These are phyloP conservation scores for Spathaspora hagerdaliae DNA, from an alignment of 805 yeast genomes.

Conservation along the genomic window DNA sequence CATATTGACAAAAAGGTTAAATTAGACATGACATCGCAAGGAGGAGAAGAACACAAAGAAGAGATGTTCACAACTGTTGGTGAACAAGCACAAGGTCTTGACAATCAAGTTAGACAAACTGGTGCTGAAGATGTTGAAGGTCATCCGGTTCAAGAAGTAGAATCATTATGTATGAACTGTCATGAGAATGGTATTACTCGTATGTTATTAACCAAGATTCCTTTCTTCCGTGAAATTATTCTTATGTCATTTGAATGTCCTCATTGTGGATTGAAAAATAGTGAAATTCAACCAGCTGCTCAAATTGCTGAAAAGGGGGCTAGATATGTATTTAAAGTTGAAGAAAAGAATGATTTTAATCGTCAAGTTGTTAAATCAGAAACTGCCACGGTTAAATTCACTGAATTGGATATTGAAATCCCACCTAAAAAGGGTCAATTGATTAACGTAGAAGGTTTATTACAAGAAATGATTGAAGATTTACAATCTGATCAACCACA, in stretches of 20 bases:
- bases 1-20: slow-evolving; percentile 12
- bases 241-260: slow-evolving; percentile 95
- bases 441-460: slow-evolving; percentile 87
- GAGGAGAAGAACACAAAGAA: slow-evolving; percentile 4
- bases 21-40: slow-evolving; percentile 10
- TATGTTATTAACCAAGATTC: slow-evolving; percentile 81
- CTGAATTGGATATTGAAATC: slow-evolving; percentile 86
- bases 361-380: slow-evolving; percentile 93
- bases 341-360: slow-evolving; percentile 66
- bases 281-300: slow-evolving; percentile 95
- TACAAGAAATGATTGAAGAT: slow-evolving; percentile 80
- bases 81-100: slow-evolving; percentile 30
- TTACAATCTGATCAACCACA: slow-evolving; percentile 75
- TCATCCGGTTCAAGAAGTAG: slow-evolving; percentile 92
- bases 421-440: slow-evolving; percentile 94
- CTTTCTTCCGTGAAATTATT: slow-evolving; percentile 85
- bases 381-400: slow-evolving; percentile 72
- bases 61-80: slow-evolving; percentile 32
- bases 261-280: slow-evolving; percentile 87
- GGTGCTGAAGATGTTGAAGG: slow-evolving; percentile 85
- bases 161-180: slow-evolving; percentile 95
- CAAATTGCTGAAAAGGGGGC: slow-evolving; percentile 86
- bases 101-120: slow-evolving; percentile 52
- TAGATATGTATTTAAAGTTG: slow-evolving; percentile 66
- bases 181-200: slow-evolving; percentile 81